These are phyloP conservation scores for Syncephalastrum monosporum DNA, from an alignment of 371 early-diverging fungal species.

Conservation along the genomic window DNA sequence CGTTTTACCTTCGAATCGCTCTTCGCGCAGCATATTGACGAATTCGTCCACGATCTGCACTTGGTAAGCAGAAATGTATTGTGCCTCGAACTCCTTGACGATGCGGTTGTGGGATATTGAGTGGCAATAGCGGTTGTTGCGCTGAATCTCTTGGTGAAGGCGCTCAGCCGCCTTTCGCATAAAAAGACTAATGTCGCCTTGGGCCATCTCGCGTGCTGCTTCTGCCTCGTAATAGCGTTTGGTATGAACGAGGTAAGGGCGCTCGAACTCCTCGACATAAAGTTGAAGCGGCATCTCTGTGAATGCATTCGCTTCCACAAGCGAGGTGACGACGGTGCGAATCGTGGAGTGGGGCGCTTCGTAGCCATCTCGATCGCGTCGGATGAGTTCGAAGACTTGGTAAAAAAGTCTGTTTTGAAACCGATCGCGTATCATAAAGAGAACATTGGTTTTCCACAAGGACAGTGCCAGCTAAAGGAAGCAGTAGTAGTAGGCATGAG, in stretches of 20 bases:
- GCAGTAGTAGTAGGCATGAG: background rate
- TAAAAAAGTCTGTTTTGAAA: slow-evolving; percentile 68
- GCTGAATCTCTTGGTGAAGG: slow-evolving; percentile 57
- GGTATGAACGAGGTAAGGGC: slow-evolving; percentile 68
- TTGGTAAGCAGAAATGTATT: slow-evolving; percentile 72
- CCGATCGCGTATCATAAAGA: slow-evolving; percentile 58
- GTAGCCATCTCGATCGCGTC: slow-evolving; percentile 70
- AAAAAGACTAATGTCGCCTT: slow-evolving; percentile 62
- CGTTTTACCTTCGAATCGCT: slow-evolving; percentile 57
- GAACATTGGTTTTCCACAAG: slow-evolving; percentile 74
- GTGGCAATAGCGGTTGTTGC: slow-evolving; percentile 63
- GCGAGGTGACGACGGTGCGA: slow-evolving; percentile 56
- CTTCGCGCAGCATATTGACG: slow-evolving; percentile 65
- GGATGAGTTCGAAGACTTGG: slow-evolving; percentile 70
- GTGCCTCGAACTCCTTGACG: slow-evolving; percentile 73
- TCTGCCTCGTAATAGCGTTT: slow-evolving; percentile 74
- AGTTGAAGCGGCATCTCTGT: slow-evolving; percentile 69
- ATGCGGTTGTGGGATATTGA: slow-evolving; percentile 66
- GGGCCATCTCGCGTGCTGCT: slow-evolving; percentile 60
- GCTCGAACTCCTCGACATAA: slow-evolving; percentile 82
- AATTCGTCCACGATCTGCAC: slow-evolving; percentile 69
- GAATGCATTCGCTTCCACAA: slow-evolving; percentile 69
- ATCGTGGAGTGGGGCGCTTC: slow-evolving; percentile 58
- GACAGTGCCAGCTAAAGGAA: slow-evolving; percentile 58
- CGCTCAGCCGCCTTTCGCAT: slow-evolving; percentile 62